A percentile compares a stretch with the other conserved stretches of the same genome.
phyloP scores from a whole-genome alignment of 768 basidiomycete species.

The Coprinopsis marcescibilis region DNA sequence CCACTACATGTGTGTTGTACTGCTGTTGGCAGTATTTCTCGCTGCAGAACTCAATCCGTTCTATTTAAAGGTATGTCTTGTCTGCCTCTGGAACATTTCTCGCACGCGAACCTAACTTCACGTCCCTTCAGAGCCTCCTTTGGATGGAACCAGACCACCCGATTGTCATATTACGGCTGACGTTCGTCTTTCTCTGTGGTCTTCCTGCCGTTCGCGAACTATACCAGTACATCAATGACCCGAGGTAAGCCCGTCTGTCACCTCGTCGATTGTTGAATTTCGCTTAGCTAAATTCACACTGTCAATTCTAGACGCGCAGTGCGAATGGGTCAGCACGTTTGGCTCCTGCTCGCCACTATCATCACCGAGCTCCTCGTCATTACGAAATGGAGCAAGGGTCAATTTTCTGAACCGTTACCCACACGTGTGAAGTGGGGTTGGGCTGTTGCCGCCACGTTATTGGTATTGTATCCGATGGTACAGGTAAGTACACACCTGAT shows the following conservation, averaged over 20 bases:
- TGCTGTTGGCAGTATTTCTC: conserved; percentile 72
- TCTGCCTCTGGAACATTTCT: conserved; percentile 8
- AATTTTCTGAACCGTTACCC: conserved; percentile 63
- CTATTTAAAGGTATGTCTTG: conserved; percentile 65
- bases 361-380: conserved; percentile 77
- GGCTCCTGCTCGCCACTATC: conserved; percentile 84
- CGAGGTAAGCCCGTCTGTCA: conserved; percentile 47
- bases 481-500: too few species aligned
- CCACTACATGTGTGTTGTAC: conserved; percentile 70
- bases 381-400: conserved; percentile 74
- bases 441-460: conserved; percentile 48
- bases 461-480: conserved; percentile 64
- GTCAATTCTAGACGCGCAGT: conserved; percentile 56
- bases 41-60: conserved; percentile 85
- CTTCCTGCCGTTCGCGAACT: conserved; percentile 81
- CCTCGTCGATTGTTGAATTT: not conserved
- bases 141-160: conserved; percentile 94
- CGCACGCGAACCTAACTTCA: not conserved
- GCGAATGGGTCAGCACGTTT: conserved; percentile 86
- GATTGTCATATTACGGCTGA: conserved; percentile 67
- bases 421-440: conserved; percentile 58
- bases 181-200: conserved; percentile 79
- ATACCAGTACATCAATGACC: conserved; percentile 78
- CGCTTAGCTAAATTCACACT: not conserved
- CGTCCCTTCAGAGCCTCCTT: conserved; percentile 39